Base-by-base conservation (phyloP, 805 yeast genomes). In the Yarrowia osloensis region DNA sequence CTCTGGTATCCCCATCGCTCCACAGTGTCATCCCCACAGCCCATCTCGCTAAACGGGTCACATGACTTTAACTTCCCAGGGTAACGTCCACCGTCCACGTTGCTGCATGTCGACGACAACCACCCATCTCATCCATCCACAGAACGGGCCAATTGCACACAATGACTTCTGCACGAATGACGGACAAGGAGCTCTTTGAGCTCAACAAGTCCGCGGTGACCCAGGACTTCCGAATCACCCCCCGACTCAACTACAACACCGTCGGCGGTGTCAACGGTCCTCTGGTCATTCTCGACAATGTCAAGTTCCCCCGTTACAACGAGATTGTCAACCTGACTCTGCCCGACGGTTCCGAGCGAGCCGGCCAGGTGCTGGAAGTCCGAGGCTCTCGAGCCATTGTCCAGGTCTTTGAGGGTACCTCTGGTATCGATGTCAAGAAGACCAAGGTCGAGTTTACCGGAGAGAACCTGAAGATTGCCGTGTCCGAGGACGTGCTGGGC, bases 261-360 rank as follows among this genome's bases (percentile, higher is more conserved):
- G 99, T 95, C 69, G 94, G 94, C 67, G 98, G 98, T 79, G 96
- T 95, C 75, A 95, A 96, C 79, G 99, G 99, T 70, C 99, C 99
- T 5, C 85, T 95, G 78, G 99, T 95, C 69, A 93, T 90, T 73
- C 81, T 90, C 72, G 94, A 90, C 77, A 88, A 90, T 70, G 95
- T 90, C 74, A 90, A 89, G 78, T 89, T 87, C 78, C 96, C 96
- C 68, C 88, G 96, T 75, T 95, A 85, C 81, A 92, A 94, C 75
- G 99, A 95, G 81, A 95, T 95, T 81, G 99, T 95, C 75, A 90
- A 93, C 79, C 84, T 95, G 75, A 96, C 99, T 12, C 84, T 95
- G 69, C 99, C 99, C 59, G 99, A 96, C 77, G 99, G 99, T 12
- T 80, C 95, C 22, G 81, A 82, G 62, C 90, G 99, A 81, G 97